Conservation (phyloP, 495 filamentous ascomycete species). For the Penicillium crystallinum region DNA sequence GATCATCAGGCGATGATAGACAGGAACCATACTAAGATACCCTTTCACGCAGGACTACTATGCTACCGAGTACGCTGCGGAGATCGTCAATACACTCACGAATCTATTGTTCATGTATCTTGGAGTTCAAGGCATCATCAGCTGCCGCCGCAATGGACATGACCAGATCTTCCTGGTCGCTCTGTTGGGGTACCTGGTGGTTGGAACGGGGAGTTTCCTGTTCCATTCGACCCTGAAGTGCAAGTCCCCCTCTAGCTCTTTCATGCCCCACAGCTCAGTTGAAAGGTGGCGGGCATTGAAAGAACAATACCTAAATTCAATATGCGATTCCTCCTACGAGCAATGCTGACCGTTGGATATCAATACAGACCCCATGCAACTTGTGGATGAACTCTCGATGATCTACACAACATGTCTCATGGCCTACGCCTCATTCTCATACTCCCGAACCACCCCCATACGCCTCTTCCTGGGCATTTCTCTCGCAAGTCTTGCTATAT, state of each 20-base stretch:
- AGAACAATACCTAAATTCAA: not conserved
- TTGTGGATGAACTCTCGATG: conserved; percentile 95
- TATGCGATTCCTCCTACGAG: not conserved
- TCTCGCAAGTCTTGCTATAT: conserved; percentile 61
- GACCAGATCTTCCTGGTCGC: conserved; percentile 67
- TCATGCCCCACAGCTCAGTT: not conserved
- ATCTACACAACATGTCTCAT: conserved; percentile 97
- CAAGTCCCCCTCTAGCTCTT: conserved; percentile 25
- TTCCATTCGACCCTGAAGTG: conserved; percentile 84
- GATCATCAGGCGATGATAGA: not conserved
- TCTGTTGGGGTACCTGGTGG: conserved; percentile 70
- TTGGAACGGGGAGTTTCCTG: conserved; percentile 73
- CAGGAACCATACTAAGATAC: not conserved
- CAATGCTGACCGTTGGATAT: conserved; percentile 13
- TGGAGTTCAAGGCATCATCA: conserved; percentile 65
- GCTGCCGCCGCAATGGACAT: conserved; percentile 64
- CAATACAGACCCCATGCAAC: conserved; percentile 83
- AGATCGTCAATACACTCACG: conserved; percentile 70
- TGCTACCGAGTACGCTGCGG: conserved; percentile 54
- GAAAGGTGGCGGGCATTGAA: not conserved
- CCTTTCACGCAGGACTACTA: conserved; percentile 50
- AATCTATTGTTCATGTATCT: conserved; percentile 75
- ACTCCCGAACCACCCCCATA: conserved; percentile 53
- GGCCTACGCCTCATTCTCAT: conserved; percentile 80
- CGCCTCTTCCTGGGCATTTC: conserved; percentile 53